Evolutionary conservation across 2,329 filamentous ascomycete genomes (phyloP).

Genomic region (Phoma sp.): DNA sequence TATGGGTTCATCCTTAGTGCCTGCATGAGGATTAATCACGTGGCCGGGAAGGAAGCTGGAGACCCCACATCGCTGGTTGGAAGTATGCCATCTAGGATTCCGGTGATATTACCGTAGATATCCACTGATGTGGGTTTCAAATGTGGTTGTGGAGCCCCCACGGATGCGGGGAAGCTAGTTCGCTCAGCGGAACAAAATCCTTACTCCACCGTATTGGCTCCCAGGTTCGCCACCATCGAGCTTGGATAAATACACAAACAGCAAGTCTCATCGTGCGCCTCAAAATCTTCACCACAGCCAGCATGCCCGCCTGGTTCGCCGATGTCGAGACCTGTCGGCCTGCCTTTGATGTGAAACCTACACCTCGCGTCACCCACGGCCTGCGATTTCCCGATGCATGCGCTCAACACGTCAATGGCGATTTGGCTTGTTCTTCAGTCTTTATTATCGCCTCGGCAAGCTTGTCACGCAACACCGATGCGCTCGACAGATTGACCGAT

Average conservation of each 20-base stretch:
- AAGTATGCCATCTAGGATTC: not conserved
- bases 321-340: constrained; percentile 2
- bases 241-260: not conserved
- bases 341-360: constrained; percentile 1
- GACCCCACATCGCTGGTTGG: not conserved
- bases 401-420: not conserved
- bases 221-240: not conserved
- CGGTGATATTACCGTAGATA: not conserved
- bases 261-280: not conserved
- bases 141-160: not conserved
- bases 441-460: not conserved
- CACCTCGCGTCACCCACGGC: constrained; percentile 2
- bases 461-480: constrained; percentile 2
- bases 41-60: not conserved
- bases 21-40: no score
- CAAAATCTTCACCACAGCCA: not conserved
- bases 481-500: constrained; percentile 1
- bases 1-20: not conserved
- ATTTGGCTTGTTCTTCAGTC: not conserved
- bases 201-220: not conserved
- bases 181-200: not conserved
- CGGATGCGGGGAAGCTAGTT: constrained; percentile 1
- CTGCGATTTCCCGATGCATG: not conserved
- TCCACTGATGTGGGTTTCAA: constrained; percentile 1
- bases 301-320: not conserved